These are phyloP conservation scores for Aurifilum marmelostoma DNA, from an alignment of 2,329 filamentous ascomycete genomes.

Conservation along the genomic window DNA sequence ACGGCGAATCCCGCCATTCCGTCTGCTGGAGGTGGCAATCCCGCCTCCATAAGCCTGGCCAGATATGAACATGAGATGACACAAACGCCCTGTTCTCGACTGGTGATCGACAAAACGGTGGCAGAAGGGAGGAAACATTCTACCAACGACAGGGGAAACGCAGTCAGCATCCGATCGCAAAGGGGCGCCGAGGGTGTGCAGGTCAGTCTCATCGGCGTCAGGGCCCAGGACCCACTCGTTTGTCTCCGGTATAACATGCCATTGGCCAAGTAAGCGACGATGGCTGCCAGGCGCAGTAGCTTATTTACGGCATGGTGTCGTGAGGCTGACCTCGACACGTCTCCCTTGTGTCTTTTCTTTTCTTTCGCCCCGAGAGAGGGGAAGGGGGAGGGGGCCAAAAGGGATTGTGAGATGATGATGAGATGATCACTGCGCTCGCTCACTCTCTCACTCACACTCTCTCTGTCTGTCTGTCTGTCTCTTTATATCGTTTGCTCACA, in stretches of 20 bases:
- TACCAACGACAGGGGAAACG: background rate
- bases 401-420: background rate
- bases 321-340: constrained; percentile 9
- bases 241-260: constrained; percentile 14
- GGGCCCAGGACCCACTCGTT: background rate
- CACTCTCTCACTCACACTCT: too few species aligned
- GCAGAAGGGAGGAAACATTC: background rate
- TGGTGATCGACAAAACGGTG: background rate
- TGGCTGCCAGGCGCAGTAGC: constrained; percentile 18
- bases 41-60: background rate
- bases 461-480: background rate
- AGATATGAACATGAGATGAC: background rate
- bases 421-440: too few species aligned
- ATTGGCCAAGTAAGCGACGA: constrained; percentile 18
- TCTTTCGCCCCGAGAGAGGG: background rate
- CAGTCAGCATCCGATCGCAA: background rate
- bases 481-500: background rate
- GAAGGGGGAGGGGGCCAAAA: background rate
- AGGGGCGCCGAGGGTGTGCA: constrained; percentile 1
- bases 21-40: too few species aligned
- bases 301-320: background rate
- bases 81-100: background rate
- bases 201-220: background rate
- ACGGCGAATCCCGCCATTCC: too few species aligned
- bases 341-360: background rate